These are phyloP conservation scores for Pulveroboletus sp. DNA, from an alignment of 768 basidiomycete genomes.

Conservation along the genomic window DNA sequence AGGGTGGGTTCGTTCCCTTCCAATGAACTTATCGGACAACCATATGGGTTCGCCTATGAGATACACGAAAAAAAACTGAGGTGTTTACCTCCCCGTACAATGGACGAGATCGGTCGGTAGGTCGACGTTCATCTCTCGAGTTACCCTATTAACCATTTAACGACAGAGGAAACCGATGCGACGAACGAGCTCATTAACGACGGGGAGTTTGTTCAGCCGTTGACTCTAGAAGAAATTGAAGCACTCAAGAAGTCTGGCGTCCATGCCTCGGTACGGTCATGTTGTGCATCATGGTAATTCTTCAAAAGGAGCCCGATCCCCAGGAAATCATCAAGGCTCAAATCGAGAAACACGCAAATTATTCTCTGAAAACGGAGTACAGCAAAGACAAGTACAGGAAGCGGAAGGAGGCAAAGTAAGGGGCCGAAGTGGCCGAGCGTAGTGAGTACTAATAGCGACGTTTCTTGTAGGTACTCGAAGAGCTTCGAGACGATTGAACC, in stretches of 20 bases:
- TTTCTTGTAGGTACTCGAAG: constrained; percentile 67
- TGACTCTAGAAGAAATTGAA: constrained; percentile 82
- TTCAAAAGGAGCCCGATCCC: constrained; percentile 8
- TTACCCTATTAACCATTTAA: constrained; percentile 1
- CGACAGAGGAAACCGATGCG: constrained; percentile 88
- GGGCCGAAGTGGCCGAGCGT: background rate
- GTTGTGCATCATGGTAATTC: constrained; percentile 1
- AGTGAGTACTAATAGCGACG: background rate
- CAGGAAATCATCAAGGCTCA: constrained; percentile 95
- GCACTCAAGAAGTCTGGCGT: constrained; percentile 76
- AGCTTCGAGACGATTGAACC: constrained; percentile 85
- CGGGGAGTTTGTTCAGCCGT: constrained; percentile 74
- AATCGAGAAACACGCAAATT: constrained; percentile 89
- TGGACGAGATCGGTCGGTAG: constrained; percentile 73
- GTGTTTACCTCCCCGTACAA: constrained; percentile 52
- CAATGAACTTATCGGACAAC: constrained; percentile 73
- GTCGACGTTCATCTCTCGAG: background rate
- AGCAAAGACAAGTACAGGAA: constrained; percentile 98
- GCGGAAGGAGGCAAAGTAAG: constrained; percentile 93
- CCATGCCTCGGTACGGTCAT: constrained; percentile 59
- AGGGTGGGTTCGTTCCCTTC: constrained; percentile 82
- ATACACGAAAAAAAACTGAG: constrained; percentile 68
- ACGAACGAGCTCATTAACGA: constrained; percentile 97
- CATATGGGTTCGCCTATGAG: constrained; percentile 88
- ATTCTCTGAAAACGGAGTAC: constrained; percentile 92